Evolutionary conservation across 345 rosid genomes (phyloP).

Genomic region (Salix arbutifolia): DNA sequence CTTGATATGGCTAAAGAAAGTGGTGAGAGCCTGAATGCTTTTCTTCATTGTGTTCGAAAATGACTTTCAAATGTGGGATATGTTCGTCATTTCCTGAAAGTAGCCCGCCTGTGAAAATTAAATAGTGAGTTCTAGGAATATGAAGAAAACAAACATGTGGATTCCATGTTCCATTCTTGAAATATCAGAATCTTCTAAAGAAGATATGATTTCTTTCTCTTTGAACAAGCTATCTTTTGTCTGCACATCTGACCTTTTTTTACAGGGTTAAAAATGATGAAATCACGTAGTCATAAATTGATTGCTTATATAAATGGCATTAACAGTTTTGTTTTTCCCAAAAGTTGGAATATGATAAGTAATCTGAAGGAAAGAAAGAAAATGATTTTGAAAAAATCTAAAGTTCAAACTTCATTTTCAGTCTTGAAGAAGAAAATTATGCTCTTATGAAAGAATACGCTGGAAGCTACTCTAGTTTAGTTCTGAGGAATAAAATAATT

Average conservation of each 20-base stretch:
- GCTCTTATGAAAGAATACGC: too few species aligned
- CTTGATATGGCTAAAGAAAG: conserved; percentile 92
- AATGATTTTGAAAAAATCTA: too few species aligned
- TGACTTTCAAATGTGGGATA: background rate
- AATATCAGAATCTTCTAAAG: background rate
- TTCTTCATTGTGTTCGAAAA: conserved; percentile 6
- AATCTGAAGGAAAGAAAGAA: background rate
- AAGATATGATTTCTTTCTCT: background rate
- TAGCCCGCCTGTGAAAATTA: background rate
- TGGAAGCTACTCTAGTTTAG: too few species aligned
- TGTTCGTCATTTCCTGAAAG: background rate
- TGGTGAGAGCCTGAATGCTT: conserved; percentile 42
- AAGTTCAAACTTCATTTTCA: background rate
- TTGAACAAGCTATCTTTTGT: background rate
- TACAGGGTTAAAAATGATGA: background rate
- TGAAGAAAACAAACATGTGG: background rate
- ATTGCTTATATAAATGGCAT: background rate
- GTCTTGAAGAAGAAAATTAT: too few species aligned
- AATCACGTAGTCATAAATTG: background rate
- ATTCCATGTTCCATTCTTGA: background rate
- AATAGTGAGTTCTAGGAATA: background rate
- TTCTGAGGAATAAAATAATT: too few species aligned
- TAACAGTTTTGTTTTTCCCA: background rate
- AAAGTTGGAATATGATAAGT: background rate
- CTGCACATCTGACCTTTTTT: background rate